Percentiles rank a stretch among this genome's conserved stretches.
These are phyloP conservation scores for Onygenales sp. DNA, from an alignment of 2,329 filamentous ascomycete species.

Conservation along the genomic window DNA sequence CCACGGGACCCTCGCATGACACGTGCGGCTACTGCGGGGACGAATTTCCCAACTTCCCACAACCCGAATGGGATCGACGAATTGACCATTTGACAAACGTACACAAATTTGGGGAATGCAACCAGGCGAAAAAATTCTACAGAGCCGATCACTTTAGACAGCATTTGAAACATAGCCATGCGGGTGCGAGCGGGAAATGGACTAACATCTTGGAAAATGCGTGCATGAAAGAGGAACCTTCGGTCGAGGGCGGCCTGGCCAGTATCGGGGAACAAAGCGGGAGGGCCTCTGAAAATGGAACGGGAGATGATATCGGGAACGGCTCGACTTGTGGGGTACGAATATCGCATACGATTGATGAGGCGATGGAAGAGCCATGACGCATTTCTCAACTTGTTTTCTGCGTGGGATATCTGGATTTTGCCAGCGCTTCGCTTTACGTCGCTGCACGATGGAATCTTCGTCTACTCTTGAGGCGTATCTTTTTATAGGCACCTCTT, in stretches of 20 bases:
- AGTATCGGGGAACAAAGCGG: slow-evolving; percentile 18
- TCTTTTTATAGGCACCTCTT: no score
- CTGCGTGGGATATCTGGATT: not conserved
- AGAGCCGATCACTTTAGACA: slow-evolving; percentile 96
- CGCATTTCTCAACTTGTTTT: not conserved
- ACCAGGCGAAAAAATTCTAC: slow-evolving; percentile 96
- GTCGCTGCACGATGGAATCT: no score
- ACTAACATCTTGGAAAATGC: slow-evolving; percentile 96
- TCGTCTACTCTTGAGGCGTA: no score
- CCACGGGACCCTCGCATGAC: slow-evolving; percentile 43
- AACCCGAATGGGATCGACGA: slow-evolving; percentile 79
- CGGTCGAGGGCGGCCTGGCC: slow-evolving; percentile 19
- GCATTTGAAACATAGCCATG: slow-evolving; percentile 95
- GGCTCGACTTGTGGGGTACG: slow-evolving; percentile 5
- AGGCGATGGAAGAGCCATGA: slow-evolving; percentile 15
- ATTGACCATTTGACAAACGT: slow-evolving; percentile 79
- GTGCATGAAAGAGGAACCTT: slow-evolving; percentile 79
- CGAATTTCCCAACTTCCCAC: slow-evolving; percentile 66
- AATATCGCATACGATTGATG: slow-evolving; percentile 14
- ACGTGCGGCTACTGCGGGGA: slow-evolving; percentile 92
- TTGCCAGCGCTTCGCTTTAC: not conserved
- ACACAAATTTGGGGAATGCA: slow-evolving; percentile 97
- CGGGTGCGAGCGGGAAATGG: slow-evolving; percentile 94
- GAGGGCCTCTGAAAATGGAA: slow-evolving; percentile 5
- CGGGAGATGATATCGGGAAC: not conserved